Percentiles rank a stretch among this genome's conserved stretches.
phyloP scores from a whole-genome alignment of 257 asterid species.

The Solanum ossicruentum region DNA sequence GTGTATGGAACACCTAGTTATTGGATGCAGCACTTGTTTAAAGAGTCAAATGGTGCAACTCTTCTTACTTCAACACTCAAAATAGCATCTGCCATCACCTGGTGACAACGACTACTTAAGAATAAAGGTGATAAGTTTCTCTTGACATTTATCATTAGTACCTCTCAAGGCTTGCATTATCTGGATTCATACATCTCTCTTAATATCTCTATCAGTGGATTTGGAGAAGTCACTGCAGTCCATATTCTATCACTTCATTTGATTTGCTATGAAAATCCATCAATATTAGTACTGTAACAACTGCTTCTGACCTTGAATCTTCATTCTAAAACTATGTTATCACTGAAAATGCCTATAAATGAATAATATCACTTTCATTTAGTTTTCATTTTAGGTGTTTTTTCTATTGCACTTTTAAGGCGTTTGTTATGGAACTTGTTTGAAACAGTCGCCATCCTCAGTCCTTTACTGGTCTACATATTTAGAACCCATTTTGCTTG shows the following conservation, averaged over 20 bases:
- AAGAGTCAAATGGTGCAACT: slow-evolving; percentile 78
- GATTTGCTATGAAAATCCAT: slow-evolving; percentile 34
- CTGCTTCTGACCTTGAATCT: slow-evolving; percentile 6
- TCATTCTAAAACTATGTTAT: background rate
- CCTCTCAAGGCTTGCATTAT: background rate
- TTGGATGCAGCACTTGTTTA: slow-evolving; percentile 93
- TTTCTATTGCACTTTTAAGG: background rate
- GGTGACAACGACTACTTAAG: slow-evolving; percentile 27
- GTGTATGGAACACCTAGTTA: slow-evolving; percentile 84
- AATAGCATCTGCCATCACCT: slow-evolving; percentile 61
- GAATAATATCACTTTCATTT: background rate
- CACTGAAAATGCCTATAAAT: background rate
- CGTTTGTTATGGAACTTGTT: background rate
- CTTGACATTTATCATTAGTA: background rate
- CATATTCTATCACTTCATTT: slow-evolving; percentile 39
- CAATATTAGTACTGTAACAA: slow-evolving; percentile 1
- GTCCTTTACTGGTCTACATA: background rate
- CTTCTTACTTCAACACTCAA: slow-evolving; percentile 53
- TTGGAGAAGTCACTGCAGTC: slow-evolving; percentile 27
- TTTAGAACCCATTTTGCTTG: background rate
- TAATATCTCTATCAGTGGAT: slow-evolving; percentile 29
- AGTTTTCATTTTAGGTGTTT: background rate
- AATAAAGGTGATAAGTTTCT: slow-evolving; percentile 36
- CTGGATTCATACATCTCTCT: slow-evolving; percentile 1
- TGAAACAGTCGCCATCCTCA: background rate